phyloP scores from a whole-genome alignment of 208 protist species.

The Acanthamoeba royreba region DNA sequence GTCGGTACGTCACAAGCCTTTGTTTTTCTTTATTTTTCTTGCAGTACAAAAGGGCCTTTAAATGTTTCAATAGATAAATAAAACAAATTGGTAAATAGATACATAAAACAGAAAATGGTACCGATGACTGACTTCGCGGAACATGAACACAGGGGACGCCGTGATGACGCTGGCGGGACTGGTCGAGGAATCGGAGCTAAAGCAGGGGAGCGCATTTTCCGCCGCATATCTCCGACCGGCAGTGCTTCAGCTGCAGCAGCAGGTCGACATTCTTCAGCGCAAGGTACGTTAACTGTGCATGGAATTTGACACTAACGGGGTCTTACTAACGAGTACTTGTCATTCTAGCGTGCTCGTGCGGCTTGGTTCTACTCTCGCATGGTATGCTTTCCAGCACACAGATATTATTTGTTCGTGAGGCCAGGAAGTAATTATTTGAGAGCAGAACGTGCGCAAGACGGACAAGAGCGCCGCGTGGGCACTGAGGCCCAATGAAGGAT shows the following conservation, averaged over 20 bases:
- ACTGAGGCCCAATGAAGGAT: not conserved
- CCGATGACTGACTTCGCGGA: not conserved
- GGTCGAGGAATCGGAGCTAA: not conserved
- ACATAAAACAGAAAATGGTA: not conserved
- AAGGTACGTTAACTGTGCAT: not conserved
- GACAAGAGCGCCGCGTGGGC: not conserved
- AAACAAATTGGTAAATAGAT: not conserved
- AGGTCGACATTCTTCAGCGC: not conserved
- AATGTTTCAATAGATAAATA: not conserved
- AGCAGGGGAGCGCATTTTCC: not conserved
- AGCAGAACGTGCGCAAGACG: not conserved
- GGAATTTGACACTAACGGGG: too few species aligned
- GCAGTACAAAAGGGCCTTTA: too few species aligned
- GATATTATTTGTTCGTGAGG: too few species aligned
- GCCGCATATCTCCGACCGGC: not conserved
- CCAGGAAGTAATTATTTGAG: too few species aligned
- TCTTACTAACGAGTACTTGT: too few species aligned
- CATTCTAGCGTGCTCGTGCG: not conserved
- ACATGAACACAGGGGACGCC: not conserved
- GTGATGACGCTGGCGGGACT: not conserved
- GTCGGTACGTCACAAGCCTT: not conserved
- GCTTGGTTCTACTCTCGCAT: not conserved
- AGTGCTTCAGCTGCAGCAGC: not conserved
- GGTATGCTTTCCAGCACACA: not conserved
- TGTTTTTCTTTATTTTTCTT: too few species aligned